These are phyloP conservation scores for Maudiozyma humilis DNA, from an alignment of 1,139 yeast species.

Conservation along the genomic window DNA sequence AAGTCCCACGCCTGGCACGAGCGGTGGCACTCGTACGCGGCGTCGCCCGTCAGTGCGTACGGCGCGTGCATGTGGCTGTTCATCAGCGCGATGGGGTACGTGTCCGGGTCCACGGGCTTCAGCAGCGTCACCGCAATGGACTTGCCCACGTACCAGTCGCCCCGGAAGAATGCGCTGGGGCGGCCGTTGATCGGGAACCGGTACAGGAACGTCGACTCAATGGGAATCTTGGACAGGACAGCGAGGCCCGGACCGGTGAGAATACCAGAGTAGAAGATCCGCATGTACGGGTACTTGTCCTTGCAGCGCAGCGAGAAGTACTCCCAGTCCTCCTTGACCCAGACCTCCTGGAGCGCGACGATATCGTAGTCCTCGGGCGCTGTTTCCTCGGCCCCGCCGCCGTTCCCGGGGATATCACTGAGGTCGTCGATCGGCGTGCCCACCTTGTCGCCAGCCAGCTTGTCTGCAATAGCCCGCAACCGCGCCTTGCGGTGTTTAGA, in stretches of 20 bases:
- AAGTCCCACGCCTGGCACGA: constrained; percentile 97
- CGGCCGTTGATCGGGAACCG: constrained; percentile 90
- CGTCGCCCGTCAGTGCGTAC: constrained; percentile 72
- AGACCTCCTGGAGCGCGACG: constrained; percentile 84
- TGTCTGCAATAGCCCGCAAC: constrained; percentile 63
- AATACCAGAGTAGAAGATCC: constrained; percentile 76
- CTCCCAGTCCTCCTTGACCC: constrained; percentile 83
- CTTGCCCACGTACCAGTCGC: constrained; percentile 97
- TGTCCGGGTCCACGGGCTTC: constrained; percentile 39
- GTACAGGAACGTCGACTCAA: constrained; percentile 65
- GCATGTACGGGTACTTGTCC: constrained; percentile 49
- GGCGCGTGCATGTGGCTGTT: constrained; percentile 99
- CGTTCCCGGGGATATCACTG: constrained; percentile 4
- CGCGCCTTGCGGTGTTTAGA: constrained; percentile 62
- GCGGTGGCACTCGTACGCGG: constrained; percentile 82
- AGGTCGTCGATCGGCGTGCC: constrained; percentile 17
- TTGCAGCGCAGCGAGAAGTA: constrained; percentile 44
- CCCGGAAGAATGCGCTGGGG: constrained; percentile 86
- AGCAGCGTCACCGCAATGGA: constrained; percentile 71
- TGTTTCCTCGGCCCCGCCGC: constrained; percentile 1
- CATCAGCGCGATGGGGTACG: constrained; percentile 61
- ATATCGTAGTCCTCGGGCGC: constrained; percentile 54
- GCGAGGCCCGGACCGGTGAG: constrained; percentile 91
- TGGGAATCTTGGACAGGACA: constrained; percentile 74
- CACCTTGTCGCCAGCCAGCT: constrained; percentile 37